phyloP scores from a whole-genome alignment of 176 grass and related monocot genomes.

The Zoysia pacifica region DNA sequence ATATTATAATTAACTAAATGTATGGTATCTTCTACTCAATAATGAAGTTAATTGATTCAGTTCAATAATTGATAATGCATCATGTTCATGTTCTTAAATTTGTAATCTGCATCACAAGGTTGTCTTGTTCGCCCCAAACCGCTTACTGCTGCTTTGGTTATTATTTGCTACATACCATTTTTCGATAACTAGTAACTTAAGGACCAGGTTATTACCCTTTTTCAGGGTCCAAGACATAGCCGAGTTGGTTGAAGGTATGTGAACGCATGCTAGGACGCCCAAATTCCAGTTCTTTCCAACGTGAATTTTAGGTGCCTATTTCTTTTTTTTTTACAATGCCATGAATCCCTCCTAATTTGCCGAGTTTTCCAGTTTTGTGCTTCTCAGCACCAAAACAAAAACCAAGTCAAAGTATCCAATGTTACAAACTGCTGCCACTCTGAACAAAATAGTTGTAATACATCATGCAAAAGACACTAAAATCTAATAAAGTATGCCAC shows the following conservation, averaged over 20 bases:
- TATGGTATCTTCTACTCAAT: not conserved
- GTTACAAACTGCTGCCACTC: constrained; percentile 7
- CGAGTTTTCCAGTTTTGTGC: not conserved
- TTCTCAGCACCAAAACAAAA: not conserved
- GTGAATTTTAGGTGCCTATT: not conserved
- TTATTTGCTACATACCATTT: not conserved
- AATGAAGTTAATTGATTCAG: not conserved
- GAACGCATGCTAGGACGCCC: no score
- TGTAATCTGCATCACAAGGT: not conserved
- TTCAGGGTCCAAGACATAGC: not conserved
- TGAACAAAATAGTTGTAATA: not conserved
- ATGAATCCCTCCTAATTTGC: not conserved
- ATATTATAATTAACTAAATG: no score
- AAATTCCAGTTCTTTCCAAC: no score
- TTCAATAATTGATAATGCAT: not conserved
- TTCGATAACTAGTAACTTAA: not conserved
- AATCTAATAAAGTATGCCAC: not conserved
- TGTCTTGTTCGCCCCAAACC: not conserved
- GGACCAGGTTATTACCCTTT: not conserved
- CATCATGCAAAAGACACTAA: not conserved
- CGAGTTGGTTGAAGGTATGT: not conserved
- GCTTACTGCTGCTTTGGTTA: not conserved
- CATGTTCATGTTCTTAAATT: constrained; percentile 16
- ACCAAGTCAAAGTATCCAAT: constrained; percentile 1
- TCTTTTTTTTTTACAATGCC: not conserved